Evolutionary conservation across 148 eudicot genomes (phyloP), one percentile per base, ranked within the genome.

Genomic region (Dysphania ambrosioides): DNA sequence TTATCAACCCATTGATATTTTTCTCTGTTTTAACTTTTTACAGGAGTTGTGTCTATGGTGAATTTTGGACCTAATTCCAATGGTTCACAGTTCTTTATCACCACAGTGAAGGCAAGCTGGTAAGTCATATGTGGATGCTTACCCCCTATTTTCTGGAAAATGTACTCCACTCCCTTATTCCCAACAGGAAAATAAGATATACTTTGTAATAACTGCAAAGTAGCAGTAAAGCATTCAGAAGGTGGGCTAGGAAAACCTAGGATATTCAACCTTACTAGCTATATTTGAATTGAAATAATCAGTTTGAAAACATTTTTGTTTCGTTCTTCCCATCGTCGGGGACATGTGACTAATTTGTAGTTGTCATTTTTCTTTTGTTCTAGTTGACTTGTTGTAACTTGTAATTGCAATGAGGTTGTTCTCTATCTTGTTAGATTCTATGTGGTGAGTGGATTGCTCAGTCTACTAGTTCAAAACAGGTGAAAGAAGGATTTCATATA

Each of bases 41-140:
- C 85, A 92, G 98, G 98, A 79, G 83, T 86, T 72, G 88, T 95
- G 51, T 85, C 98, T 62, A 95, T 95, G 98, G 98, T 82, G 51
- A 95, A 95, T 81, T 79, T 88, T 31, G 98, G 98, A 76, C 98
- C 92, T 3, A 85, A 95, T 79, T 92, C 98, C 68, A 95, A 95
- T 70, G 96, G 91, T 59, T 95, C 97, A 56, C 98, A 95, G 77
- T 95, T 95, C 81, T 95, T 92, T 78, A 95, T 95, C 76, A 90
- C 97, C 66, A 92, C 97, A 32, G 97, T 92, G 34, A 95, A 90
- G 86, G 86, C 97, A 71, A 83, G 89, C 82, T 95, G 97, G 98
- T 92, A 85, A 82, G 94, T 81, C 71, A 51, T 75, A 51, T 55
- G 69, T 61, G 64, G 6, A 34, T 68, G 8, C 47, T 15, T n/a